Evolutionary conservation across 129 eudicot genomes (phyloP), one percentile per base, ranked within the genome.

Genomic region (Centrapalus pauciflorus): DNA sequence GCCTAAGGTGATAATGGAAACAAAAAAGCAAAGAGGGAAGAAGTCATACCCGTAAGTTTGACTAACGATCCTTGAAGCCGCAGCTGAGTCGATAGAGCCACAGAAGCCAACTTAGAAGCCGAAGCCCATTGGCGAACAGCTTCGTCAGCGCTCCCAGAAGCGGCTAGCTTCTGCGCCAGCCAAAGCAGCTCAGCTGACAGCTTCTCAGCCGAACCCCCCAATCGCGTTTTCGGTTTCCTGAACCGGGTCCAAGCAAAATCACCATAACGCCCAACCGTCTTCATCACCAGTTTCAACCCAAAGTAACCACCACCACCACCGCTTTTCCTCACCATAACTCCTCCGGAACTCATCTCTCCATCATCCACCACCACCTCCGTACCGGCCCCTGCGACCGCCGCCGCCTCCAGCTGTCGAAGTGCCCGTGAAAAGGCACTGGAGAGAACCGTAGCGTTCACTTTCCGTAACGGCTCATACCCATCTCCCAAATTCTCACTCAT

Each of bases 161-260:
- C 81, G 65, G 75, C 88, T 74, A 87, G 67, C 63, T 91, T 91
- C 82, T 79, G 78, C 23, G 82, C 88, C 70, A 88, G 40, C 97
- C 97, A 90, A 27, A 87, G 82, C 81, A 85, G 7, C 78, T 90
- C 97, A 61, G 97, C 92, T 29, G 90, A 77, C 76, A 83, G 48
- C 86, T 85, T 91, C 86, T 83, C 94, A 16, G 86, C 95, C 61
- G 95, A 81, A 58, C 55, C 74, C 55, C 71, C 76, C 26, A 45
- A 50, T 50, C 68, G 62, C 12, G 58, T 59, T 61, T 32, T 70
- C 58, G 61, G 10, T 62, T 24, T 76, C 73, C 74, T 72, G 29
- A 73, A 37, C 77, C 82, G 70, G 56, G 77, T 61, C 90, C 82
- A 81, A 4, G 70, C 85, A 24, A 38, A 69, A 33, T 41, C 77